These are phyloP conservation scores for Aspergillus conjunctus DNA, from an alignment of 495 filamentous ascomycete genomes.

Conservation along the genomic window DNA sequence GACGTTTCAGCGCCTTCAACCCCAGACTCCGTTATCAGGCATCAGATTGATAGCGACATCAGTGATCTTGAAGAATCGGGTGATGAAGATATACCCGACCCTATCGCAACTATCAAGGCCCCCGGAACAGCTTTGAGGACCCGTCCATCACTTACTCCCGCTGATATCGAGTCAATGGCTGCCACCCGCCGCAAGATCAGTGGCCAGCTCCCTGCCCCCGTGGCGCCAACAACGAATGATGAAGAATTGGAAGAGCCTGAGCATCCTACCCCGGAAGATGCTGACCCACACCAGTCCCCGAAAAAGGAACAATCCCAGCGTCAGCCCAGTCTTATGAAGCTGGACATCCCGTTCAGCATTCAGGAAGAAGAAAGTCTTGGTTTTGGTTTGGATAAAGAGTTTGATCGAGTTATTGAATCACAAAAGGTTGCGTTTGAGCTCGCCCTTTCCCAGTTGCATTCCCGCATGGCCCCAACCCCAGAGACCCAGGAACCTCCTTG, in stretches of 20 bases:
- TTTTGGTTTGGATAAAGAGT: constrained; percentile 85
- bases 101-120: constrained; percentile 85
- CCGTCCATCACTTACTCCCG: constrained; percentile 80
- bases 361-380: constrained; percentile 61
- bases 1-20: constrained; percentile 68
- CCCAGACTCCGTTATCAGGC: constrained; percentile 92
- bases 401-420: constrained; percentile 91
- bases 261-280: constrained; percentile 33
- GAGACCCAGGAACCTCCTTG: constrained; percentile 18
- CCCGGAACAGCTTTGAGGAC: constrained; percentile 88
- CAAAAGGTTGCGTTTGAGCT: constrained; percentile 86
- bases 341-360: constrained; percentile 68
- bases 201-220: constrained; percentile 63
- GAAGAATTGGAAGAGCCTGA: constrained; percentile 34
- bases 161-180: constrained; percentile 84
- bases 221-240: constrained; percentile 50
- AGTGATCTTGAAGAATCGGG: constrained; percentile 33
- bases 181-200: constrained; percentile 84
- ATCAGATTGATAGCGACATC: constrained; percentile 53
- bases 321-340: constrained; percentile 54
- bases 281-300: constrained; percentile 29
- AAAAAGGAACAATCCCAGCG: constrained; percentile 37
- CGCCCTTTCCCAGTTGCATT: constrained; percentile 47
- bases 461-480: constrained; percentile 14
- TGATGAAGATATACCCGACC: constrained; percentile 69